Evolutionary conservation across 768 basidiomycete genomes (phyloP).

Genomic region (Cyclocybe aegerita): DNA sequence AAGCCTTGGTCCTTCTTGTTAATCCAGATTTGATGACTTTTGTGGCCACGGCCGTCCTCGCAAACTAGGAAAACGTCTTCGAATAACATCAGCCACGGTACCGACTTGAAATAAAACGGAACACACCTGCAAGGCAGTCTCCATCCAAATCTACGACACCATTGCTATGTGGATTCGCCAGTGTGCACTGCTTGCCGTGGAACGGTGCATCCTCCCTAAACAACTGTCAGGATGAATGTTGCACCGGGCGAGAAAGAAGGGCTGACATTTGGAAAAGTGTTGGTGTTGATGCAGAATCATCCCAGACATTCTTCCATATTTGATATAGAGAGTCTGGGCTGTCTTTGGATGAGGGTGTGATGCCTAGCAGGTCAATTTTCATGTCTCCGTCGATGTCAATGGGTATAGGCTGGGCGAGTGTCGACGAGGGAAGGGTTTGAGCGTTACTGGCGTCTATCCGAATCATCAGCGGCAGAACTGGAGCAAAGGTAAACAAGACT

Average conservation of each 20-base stretch:
- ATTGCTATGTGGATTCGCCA: constrained; percentile 92
- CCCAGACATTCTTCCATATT: constrained; percentile 84
- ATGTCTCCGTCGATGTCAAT: constrained; percentile 88
- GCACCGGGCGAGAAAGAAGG: background rate
- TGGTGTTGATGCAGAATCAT: constrained; percentile 49
- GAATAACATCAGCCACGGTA: constrained; percentile 1
- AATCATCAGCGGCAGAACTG: background rate
- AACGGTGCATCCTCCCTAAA: constrained; percentile 60
- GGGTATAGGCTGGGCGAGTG: constrained; percentile 77
- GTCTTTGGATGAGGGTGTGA: constrained; percentile 39
- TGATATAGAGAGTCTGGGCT: constrained; percentile 43
- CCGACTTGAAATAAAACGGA: background rate
- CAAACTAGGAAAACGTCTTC: constrained; percentile 90
- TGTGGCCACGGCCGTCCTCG: constrained; percentile 54
- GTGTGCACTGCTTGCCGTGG: constrained; percentile 61
- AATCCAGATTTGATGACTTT: constrained; percentile 88
- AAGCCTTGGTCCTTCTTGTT: constrained; percentile 82
- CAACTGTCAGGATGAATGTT: background rate
- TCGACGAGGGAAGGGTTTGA: constrained; percentile 61
- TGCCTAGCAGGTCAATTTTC: constrained; percentile 84
- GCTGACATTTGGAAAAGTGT: constrained; percentile 70
- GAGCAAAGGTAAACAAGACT: constrained; percentile 14
- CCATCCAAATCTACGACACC: constrained; percentile 94
- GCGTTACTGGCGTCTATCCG: constrained; percentile 39
- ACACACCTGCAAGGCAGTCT: constrained; percentile 88